Evolutionary conservation across 2,329 filamentous ascomycete genomes (phyloP).

Genomic region (Mycosphaerella sp.): DNA sequence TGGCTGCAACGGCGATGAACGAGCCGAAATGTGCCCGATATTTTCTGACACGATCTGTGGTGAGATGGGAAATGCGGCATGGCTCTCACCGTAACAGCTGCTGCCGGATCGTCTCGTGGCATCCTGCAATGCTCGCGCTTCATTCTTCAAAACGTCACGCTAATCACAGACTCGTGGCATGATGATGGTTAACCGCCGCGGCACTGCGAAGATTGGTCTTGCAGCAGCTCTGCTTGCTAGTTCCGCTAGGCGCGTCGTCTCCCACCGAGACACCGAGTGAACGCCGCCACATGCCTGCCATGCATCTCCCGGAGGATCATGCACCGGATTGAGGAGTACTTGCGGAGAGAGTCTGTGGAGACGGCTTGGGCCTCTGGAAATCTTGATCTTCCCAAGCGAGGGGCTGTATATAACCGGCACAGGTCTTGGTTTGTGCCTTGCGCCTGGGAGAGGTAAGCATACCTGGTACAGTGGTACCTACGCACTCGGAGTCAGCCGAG

Average conservation of each 20-base stretch:
- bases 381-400: too few species aligned
- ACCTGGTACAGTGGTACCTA: not conserved
- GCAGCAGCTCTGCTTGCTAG: not conserved
- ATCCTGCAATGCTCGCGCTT: not conserved
- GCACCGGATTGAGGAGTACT: conserved; percentile 2
- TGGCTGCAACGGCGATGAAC: conserved; percentile 5
- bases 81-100: not conserved
- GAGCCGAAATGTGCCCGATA: conserved; percentile 10
- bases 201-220: not conserved
- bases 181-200: not conserved
- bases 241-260: not conserved
- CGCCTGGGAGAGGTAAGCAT: too few species aligned
- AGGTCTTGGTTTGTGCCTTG: too few species aligned
- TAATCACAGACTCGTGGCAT: not conserved
- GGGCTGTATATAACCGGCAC: too few species aligned
- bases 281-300: conserved; percentile 6
- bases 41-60: not conserved
- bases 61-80: not conserved
- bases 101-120: not conserved
- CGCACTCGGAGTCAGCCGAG: not conserved
- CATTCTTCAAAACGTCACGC: not conserved
- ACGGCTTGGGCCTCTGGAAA: not conserved
- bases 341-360: not conserved
- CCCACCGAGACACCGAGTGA: not conserved
- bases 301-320: not conserved